Percentiles rank a stretch among this genome's conserved stretches.
Conservation (phyloP, 108 stramenopile species). For the Pseudonitzschia pungens region DNA sequence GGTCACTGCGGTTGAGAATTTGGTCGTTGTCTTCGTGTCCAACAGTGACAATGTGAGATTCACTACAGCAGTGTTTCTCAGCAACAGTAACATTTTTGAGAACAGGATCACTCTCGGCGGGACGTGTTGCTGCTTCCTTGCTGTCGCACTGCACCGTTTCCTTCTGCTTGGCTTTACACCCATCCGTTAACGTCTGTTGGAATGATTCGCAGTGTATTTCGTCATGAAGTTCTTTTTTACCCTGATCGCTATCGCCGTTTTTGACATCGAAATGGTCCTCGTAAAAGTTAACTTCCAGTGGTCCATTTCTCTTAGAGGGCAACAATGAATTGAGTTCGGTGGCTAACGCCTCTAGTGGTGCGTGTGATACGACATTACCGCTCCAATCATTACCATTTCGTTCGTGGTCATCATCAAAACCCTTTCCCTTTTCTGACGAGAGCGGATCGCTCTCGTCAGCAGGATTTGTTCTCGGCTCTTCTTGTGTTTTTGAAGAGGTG, state of each 20-base stretch:
- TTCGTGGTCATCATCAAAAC: too few relatives aligned
- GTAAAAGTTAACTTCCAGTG: neutral
- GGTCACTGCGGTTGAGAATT: neutral
- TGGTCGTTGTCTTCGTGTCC: neutral
- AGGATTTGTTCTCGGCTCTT: too few relatives aligned
- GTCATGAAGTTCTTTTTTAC: neutral
- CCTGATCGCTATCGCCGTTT: neutral
- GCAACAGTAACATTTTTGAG: too few relatives aligned
- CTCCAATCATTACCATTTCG: neutral
- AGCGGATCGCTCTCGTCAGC: too few relatives aligned
- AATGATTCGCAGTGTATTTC: too few relatives aligned
- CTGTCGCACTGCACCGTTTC: too few relatives aligned
- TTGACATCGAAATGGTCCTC: neutral
- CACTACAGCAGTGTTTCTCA: too few relatives aligned
- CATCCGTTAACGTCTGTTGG: too few relatives aligned
- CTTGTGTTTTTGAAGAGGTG: too few relatives aligned
- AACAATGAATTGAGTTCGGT: neutral
- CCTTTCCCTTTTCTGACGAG: neutral
- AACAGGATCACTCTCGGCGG: neutral
- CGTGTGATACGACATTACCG: neutral
- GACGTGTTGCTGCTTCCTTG: too few relatives aligned
- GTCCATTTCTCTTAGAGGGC: neutral
- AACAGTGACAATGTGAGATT: neutral
- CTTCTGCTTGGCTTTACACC: too few relatives aligned
- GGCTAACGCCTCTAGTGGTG: neutral